A percentile compares a stretch with the other conserved stretches of the same genome.
Evolutionary conservation across 2,329 filamentous ascomycete species (phyloP).

Genomic region (Penicillium brevicompactum): DNA sequence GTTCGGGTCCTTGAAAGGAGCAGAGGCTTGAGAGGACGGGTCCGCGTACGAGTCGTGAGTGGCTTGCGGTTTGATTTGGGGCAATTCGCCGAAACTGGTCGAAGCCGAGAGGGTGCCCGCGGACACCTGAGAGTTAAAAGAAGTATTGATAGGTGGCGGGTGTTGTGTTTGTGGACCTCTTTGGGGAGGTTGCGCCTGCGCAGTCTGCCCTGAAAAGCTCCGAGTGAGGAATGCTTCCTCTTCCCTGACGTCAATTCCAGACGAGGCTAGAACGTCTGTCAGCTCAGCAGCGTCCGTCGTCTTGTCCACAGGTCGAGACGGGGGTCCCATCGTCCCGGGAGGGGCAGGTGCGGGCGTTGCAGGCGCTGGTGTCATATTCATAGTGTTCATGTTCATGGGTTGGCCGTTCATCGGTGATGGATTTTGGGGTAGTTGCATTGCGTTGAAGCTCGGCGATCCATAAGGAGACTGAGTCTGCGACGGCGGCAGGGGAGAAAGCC

Average conservation of each 20-base stretch:
- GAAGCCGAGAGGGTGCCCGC: slow-evolving; percentile 44
- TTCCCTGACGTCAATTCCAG: slow-evolving; percentile 82
- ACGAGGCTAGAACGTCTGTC: slow-evolving; percentile 79
- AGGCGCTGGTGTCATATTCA: slow-evolving; percentile 50
- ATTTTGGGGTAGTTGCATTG: slow-evolving; percentile 48
- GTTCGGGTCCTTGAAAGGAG: slow-evolving; percentile 67
- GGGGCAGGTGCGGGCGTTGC: slow-evolving; percentile 41
- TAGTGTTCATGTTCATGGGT: slow-evolving; percentile 56
- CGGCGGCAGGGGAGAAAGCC: slow-evolving; percentile 68
- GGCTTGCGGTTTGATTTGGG: slow-evolving; percentile 56
- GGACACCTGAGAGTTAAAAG: slow-evolving; percentile 44
- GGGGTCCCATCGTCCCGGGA: slow-evolving; percentile 62
- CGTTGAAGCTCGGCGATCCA: slow-evolving; percentile 60
- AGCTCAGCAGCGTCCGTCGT: slow-evolving; percentile 66
- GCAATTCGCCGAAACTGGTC: slow-evolving; percentile 54
- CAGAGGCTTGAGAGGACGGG: slow-evolving; percentile 64
- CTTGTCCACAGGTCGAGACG: slow-evolving; percentile 59
- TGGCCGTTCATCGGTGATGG: slow-evolving; percentile 39
- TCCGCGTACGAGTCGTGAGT: slow-evolving; percentile 64
- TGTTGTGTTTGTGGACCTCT: slow-evolving; percentile 49
- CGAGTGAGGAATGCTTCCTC: slow-evolving; percentile 80
- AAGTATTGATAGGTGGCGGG: slow-evolving; percentile 51
- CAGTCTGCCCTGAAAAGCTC: slow-evolving; percentile 48
- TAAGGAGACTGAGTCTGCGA: slow-evolving; percentile 62
- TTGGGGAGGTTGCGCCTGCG: slow-evolving; percentile 35